Base-by-base conservation (phyloP, 2,329 filamentous ascomycete genomes). In the Venturiaceae sp. region DNA sequence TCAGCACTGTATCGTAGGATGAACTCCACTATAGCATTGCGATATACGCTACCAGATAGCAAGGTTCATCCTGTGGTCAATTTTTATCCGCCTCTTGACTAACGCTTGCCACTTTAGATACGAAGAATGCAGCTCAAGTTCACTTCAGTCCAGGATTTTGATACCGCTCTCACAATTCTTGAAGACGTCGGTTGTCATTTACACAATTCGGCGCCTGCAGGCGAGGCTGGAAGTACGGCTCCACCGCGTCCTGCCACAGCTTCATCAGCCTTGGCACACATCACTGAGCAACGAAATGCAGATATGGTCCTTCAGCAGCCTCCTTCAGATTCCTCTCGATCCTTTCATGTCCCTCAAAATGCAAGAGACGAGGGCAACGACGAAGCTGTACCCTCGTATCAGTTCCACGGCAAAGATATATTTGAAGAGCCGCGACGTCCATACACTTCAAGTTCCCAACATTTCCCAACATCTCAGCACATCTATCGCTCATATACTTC, bases 101-200 rank as follows among this genome's bases (percentile, higher is more conserved):
- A 53, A 53, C 14, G 23, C 9, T 7, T 32, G 52, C 5, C 19
- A 32, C 26, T 55, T 32, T 50, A 78, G 76, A 60, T 74, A 32
- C 69, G 73, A 39, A 71, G 75, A 47, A 66, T 76, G 39, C 76
- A 79, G 61, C 60, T 79, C 23, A 75, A 69, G 56, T 77, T 78
- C 60, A 63, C 60, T 16, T 71, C 67, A 5, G 64, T 69, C 9
- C 55, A 63, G 28, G 74, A 76, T 56, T 77, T 67, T 50, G 69
- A 69, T 59, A 62, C 59, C 60, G 66, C 64, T 59, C 63, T 69
- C 59, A 63, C 64, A 57, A 62, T 69, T 66, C 63, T 77, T 58
- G 57, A 64, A 26, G 60, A 62, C 19, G 63, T 71, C 14, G 71
- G 70, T 59, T 71, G 69, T 53, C 67, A 37, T 50, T 70, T 70